phyloP scores from a whole-genome alignment of 2,329 filamentous ascomycete genomes.

The Alternaria panax region DNA sequence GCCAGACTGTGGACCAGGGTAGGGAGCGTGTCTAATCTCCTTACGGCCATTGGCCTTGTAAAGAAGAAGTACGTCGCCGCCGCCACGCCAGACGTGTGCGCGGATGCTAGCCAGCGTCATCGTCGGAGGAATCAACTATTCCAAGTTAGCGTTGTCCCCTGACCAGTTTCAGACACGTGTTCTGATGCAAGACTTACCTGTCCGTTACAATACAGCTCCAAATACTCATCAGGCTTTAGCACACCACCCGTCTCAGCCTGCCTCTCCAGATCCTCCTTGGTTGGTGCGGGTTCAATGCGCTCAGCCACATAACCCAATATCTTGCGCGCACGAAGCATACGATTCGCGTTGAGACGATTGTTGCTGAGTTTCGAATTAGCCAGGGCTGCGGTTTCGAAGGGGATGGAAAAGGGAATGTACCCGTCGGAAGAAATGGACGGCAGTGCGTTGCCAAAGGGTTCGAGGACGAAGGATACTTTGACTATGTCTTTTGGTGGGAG shows the following conservation, averaged over 20 bases:
- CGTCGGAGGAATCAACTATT: conserved; percentile 70
- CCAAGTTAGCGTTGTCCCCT: neutral
- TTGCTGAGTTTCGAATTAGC: conserved; percentile 62
- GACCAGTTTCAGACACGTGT: neutral
- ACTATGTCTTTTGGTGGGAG: conserved; percentile 87
- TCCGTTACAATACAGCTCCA: conserved; percentile 94
- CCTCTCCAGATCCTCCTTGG: conserved; percentile 64
- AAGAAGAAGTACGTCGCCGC: conserved; percentile 87
- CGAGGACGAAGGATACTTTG: conserved; percentile 93
- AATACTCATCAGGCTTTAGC: conserved; percentile 85
- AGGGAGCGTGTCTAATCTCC: conserved; percentile 53
- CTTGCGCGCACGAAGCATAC: conserved; percentile 95
- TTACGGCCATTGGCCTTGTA: conserved; percentile 94
- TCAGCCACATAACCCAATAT: conserved; percentile 92
- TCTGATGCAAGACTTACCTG: conserved; percentile 66
- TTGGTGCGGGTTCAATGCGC: conserved; percentile 76
- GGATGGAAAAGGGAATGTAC: conserved; percentile 52
- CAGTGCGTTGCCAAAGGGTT: conserved; percentile 78
- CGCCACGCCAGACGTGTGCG: conserved; percentile 91
- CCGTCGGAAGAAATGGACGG: conserved; percentile 79
- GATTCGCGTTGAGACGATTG: conserved; percentile 91
- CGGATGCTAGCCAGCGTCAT: conserved; percentile 96
- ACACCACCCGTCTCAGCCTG: conserved; percentile 12
- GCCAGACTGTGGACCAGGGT: conserved; percentile 26
- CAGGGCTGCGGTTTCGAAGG: conserved; percentile 31